phyloP scores from a whole-genome alignment of 179 eudicot species.

The Drosera spatulata region DNA sequence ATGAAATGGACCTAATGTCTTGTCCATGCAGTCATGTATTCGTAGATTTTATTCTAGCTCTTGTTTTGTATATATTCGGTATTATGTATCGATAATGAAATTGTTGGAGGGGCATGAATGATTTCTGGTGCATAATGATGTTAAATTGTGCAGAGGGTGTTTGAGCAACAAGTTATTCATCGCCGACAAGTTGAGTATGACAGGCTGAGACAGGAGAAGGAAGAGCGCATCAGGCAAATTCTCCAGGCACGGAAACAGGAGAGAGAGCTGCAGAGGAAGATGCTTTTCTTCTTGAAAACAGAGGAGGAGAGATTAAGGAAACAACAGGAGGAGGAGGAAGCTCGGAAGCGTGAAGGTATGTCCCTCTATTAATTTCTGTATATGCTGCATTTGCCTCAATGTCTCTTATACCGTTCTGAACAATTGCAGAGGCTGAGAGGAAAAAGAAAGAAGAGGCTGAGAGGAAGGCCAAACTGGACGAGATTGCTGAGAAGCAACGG shows the following conservation, averaged over 20 bases:
- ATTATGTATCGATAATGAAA: background rate
- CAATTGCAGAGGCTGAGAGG: slow-evolving; percentile 68
- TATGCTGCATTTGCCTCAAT: background rate
- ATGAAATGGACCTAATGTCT: no score
- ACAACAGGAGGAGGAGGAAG: slow-evolving; percentile 69
- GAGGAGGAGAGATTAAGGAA: slow-evolving; percentile 66
- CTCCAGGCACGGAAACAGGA: slow-evolving; percentile 50
- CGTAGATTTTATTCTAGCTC: no score
- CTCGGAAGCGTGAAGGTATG: slow-evolving; percentile 69
- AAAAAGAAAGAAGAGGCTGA: slow-evolving; percentile 76
- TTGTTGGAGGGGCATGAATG: background rate
- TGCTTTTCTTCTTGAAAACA: slow-evolving; percentile 44
- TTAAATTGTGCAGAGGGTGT: slow-evolving; percentile 18
- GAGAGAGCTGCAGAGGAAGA: slow-evolving; percentile 53
- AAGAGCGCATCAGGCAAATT: slow-evolving; percentile 33
- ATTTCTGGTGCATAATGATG: background rate
- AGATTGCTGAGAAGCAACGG: slow-evolving; percentile 83
- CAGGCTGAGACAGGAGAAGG: slow-evolving; percentile 48
- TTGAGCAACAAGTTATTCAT: slow-evolving; percentile 40
- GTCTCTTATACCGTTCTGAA: background rate
- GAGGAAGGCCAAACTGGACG: slow-evolving; percentile 61
- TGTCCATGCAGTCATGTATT: no score
- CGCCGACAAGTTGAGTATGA: slow-evolving; percentile 43
- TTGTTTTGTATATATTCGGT: no score
- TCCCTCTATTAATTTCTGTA: background rate